A percentile compares a stretch with the other conserved stretches of the same genome.
phyloP scores from a whole-genome alignment of 2,329 filamentous ascomycete species.

The Colletotrichum eremochloae region DNA sequence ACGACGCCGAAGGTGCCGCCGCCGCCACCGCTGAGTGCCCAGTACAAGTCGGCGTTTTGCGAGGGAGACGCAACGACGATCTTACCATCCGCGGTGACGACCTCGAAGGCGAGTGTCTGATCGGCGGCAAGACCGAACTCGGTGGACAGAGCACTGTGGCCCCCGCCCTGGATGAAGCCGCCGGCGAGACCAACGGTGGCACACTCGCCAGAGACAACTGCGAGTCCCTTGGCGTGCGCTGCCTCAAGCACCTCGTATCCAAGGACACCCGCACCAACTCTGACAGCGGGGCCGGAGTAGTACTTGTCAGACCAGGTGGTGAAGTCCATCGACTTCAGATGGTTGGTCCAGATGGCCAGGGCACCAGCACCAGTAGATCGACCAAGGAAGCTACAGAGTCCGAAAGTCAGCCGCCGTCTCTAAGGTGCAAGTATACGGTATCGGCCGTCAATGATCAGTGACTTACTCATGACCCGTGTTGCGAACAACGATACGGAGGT shows the following conservation, averaged over 20 bases:
- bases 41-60: slow-evolving; percentile 65
- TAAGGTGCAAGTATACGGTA: not conserved
- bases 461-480: slow-evolving; percentile 52
- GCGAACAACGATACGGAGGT: slow-evolving; percentile 53
- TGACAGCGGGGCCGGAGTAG: slow-evolving; percentile 67
- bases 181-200: slow-evolving; percentile 53
- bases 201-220: slow-evolving; percentile 41
- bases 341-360: slow-evolving; percentile 56
- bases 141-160: slow-evolving; percentile 58
- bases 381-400: slow-evolving; percentile 47
- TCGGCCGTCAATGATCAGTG: no score
- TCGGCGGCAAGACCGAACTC: slow-evolving; percentile 63
- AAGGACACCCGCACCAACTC: slow-evolving; percentile 66
- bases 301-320: slow-evolving; percentile 52
- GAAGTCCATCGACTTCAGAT: slow-evolving; percentile 58
- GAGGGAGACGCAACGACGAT: slow-evolving; percentile 57
- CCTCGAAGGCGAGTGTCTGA: slow-evolving; percentile 60
- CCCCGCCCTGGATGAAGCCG: slow-evolving; percentile 63
- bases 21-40: slow-evolving; percentile 66
- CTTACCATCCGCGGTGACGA: slow-evolving; percentile 59
- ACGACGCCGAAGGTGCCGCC: slow-evolving; percentile 67
- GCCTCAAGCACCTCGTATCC: slow-evolving; percentile 59
- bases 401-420: not conserved
- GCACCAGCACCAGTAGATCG: slow-evolving; percentile 55
- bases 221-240: slow-evolving; percentile 48